Conservation (phyloP, 2,329 filamentous ascomycete genomes). For the Paecilomyces niveus region DNA sequence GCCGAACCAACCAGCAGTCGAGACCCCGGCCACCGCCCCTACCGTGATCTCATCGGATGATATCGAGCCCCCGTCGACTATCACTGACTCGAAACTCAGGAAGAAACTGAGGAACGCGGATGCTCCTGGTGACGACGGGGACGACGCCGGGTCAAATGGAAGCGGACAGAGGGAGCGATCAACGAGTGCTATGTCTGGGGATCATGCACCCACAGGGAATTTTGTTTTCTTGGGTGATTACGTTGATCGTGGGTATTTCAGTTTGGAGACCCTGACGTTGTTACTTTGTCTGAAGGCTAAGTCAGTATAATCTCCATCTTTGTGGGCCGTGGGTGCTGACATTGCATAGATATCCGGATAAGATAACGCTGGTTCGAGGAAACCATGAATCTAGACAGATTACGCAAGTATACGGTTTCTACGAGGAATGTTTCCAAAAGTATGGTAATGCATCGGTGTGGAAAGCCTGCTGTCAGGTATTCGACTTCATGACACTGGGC, state of each 20-base stretch:
- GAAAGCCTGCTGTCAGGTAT: slow-evolving; percentile 73
- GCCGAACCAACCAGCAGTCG: slow-evolving; percentile 71
- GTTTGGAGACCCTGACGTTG: slow-evolving; percentile 64
- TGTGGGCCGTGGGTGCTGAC: slow-evolving; percentile 4
- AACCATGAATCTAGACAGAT: slow-evolving; percentile 74
- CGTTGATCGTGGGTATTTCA: slow-evolving; percentile 68
- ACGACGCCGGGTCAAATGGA: slow-evolving; percentile 13
- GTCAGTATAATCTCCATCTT: slow-evolving; percentile 33
- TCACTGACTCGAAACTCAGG: slow-evolving; percentile 78
- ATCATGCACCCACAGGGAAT: slow-evolving; percentile 53
- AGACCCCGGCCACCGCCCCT: slow-evolving; percentile 61
- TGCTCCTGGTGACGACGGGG: slow-evolving; percentile 21
- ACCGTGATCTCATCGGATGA: slow-evolving; percentile 82
- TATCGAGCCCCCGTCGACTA: slow-evolving; percentile 82
- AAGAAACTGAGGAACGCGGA: slow-evolving; percentile 64
- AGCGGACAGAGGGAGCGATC: slow-evolving; percentile 18
- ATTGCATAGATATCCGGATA: slow-evolving; percentile 56
- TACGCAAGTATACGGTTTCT: slow-evolving; percentile 72
- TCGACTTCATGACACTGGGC: slow-evolving; percentile 68
- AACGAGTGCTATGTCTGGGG: slow-evolving; percentile 19
- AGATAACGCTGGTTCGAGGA: slow-evolving; percentile 65
- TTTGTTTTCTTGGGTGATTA: slow-evolving; percentile 69
- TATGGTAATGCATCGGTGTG: slow-evolving; percentile 72
- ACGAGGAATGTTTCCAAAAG: slow-evolving; percentile 70
- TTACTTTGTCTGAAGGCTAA: slow-evolving; percentile 67